phyloP scores from a whole-genome alignment of 495 filamentous ascomycete genomes.

The Tuber indicum region DNA sequence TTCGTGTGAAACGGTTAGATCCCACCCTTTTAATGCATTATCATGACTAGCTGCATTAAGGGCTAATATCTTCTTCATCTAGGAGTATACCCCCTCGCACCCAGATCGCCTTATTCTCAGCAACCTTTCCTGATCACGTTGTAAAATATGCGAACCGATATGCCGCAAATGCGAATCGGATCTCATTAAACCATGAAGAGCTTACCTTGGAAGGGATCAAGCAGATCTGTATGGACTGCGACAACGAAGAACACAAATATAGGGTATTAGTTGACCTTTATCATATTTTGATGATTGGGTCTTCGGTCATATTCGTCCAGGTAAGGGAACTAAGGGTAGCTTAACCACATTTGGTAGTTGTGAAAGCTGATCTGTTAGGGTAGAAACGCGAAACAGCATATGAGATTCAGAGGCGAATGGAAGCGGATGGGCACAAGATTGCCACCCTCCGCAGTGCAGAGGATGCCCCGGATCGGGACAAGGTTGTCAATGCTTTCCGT shows the following conservation, averaged over 20 bases:
- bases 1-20: conserved; percentile 74
- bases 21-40: neutral
- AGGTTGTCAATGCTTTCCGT: conserved; percentile 81
- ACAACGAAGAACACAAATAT: conserved; percentile 74
- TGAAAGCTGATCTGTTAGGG: neutral
- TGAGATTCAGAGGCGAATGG: conserved; percentile 79
- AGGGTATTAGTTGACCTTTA: conserved; percentile 85
- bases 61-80: neutral
- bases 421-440: conserved; percentile 80
- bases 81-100: conserved; percentile 43
- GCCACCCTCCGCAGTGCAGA: conserved; percentile 78
- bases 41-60: conserved; percentile 3
- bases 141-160: conserved; percentile 70
- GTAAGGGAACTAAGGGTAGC: conserved; percentile 47
- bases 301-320: conserved; percentile 94
- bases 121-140: conserved; percentile 84
- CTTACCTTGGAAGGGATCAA: conserved; percentile 94
- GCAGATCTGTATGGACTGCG: conserved; percentile 91
- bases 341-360: conserved; percentile 36
- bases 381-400: conserved; percentile 73
- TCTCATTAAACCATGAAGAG: conserved; percentile 81
- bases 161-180: conserved; percentile 75
- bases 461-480: conserved; percentile 74
- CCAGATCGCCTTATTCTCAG: conserved; percentile 90
- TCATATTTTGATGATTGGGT: conserved; percentile 87